These are phyloP conservation scores for Globisporangium paddicum DNA, from an alignment of 352 stramenopile genomes.

Conservation along the genomic window DNA sequence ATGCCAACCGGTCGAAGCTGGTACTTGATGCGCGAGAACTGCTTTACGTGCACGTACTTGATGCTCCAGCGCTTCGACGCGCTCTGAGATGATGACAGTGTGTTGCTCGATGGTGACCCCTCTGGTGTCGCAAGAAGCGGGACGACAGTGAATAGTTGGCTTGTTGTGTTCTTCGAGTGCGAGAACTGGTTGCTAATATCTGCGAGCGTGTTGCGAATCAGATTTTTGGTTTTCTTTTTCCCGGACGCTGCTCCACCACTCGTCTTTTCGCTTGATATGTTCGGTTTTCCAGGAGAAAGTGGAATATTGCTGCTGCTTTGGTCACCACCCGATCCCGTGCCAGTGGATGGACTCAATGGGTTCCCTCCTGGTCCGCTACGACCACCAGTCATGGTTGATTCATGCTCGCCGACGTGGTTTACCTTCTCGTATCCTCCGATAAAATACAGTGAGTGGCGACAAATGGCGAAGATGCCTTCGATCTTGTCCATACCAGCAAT, in stretches of 20 bases:
- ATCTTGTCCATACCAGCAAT: slow-evolving; percentile 58
- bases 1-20: slow-evolving; percentile 71
- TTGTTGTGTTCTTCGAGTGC: slow-evolving; percentile 24
- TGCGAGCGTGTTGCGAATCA: slow-evolving; percentile 45
- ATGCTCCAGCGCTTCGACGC: slow-evolving; percentile 49
- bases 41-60: slow-evolving; percentile 59
- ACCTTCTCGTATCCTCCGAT: slow-evolving; percentile 60
- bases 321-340: background rate
- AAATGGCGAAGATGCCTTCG: slow-evolving; percentile 52
- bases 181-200: slow-evolving; percentile 47
- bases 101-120: background rate
- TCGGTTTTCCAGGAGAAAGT: slow-evolving; percentile 19
- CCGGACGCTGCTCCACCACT: slow-evolving; percentile 1
- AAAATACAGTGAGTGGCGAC: slow-evolving; percentile 54
- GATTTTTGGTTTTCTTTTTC: slow-evolving; percentile 47
- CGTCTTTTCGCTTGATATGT: background rate
- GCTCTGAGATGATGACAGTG: background rate
- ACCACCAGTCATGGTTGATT: background rate
- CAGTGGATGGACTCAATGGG: slow-evolving; percentile 8
- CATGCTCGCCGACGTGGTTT: slow-evolving; percentile 17
- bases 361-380: slow-evolving; percentile 6
- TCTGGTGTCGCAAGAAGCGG: slow-evolving; percentile 14
- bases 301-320: slow-evolving; percentile 8
- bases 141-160: slow-evolving; percentile 44
- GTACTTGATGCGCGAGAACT: slow-evolving; percentile 79